Conservation (phyloP, 306 rosid species). For the Comarum palustre region DNA sequence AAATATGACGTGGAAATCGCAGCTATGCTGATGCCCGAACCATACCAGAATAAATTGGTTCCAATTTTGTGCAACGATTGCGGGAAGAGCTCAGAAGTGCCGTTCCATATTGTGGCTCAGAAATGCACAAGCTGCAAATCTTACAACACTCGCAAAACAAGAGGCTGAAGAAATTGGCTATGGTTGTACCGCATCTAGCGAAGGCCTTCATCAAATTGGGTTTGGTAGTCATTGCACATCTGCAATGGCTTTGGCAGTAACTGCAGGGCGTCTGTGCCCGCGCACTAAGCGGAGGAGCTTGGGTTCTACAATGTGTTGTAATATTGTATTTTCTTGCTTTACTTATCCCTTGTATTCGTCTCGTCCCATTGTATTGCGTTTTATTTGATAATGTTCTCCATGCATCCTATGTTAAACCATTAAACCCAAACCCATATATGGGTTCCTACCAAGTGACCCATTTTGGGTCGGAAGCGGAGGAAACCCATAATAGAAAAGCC, state of each 20-base stretch:
- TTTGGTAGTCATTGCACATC: not conserved
- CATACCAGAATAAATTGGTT: conserved; percentile 59
- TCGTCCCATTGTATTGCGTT: too few species aligned
- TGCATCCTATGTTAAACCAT: too few species aligned
- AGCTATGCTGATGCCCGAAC: conserved; percentile 66
- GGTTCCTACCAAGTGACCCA: too few species aligned
- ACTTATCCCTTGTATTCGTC: not conserved
- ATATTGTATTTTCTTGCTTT: not conserved
- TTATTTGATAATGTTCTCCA: too few species aligned
- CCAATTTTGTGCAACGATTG: conserved; percentile 93
- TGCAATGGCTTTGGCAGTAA: not conserved
- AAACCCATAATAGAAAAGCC: too few species aligned
- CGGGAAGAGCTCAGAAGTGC: conserved; percentile 53
- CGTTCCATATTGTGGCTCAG: conserved; percentile 69
- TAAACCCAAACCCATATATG: too few species aligned
- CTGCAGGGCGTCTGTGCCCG: not conserved
- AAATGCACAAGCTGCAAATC: conserved; percentile 78
- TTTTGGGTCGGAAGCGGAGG: too few species aligned
- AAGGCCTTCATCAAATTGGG: not conserved
- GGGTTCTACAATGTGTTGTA: not conserved
- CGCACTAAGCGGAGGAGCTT: not conserved
- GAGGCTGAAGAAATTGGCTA: conserved; percentile 54
- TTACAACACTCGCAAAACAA: conserved; percentile 73
- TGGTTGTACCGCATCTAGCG: not conserved
- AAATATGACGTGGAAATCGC: conserved; percentile 78